Evolutionary conservation across 768 basidiomycete genomes (phyloP).

Genomic region (Peribolospora baueri): DNA sequence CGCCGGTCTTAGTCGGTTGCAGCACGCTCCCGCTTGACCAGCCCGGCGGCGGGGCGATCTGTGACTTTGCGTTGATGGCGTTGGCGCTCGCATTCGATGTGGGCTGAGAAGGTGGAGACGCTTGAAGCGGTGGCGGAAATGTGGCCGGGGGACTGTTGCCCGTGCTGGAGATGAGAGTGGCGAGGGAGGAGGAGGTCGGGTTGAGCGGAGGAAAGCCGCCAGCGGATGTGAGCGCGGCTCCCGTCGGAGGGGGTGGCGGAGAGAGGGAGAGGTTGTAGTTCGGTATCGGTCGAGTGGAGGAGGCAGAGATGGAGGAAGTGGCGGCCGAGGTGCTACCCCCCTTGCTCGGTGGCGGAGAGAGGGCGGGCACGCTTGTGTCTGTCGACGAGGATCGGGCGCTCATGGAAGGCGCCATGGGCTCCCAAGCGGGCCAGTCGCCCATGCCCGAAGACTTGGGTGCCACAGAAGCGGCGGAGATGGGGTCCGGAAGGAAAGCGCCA

Average conservation of each 20-base stretch:
- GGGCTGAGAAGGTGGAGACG: no score
- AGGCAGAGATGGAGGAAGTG: neutral
- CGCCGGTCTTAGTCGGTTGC: neutral
- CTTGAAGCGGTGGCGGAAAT: no score
- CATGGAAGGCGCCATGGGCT: neutral
- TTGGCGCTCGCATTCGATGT: no score
- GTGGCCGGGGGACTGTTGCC: no score
- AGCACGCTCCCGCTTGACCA: neutral
- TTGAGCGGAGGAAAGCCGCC: neutral
- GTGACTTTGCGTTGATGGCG: neutral
- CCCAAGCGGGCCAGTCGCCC: no score
- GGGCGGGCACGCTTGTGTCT: neutral
- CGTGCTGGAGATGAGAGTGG: neutral
- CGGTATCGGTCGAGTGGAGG: neutral
- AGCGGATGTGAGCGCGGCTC: neutral
- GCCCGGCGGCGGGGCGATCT: neutral
- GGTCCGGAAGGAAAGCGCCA: neutral
- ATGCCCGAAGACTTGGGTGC: neutral
- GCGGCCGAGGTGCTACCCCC: neutral
- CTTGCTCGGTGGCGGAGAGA: neutral
- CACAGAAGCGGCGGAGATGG: neutral
- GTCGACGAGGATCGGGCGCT: neutral
- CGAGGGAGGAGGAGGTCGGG: neutral
- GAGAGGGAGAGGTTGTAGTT: slow-evolving; percentile 4
- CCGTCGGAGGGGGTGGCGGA: neutral